phyloP scores from a whole-genome alignment of 495 filamentous ascomycete species.

The Podospora bellae-mahoneyi region DNA sequence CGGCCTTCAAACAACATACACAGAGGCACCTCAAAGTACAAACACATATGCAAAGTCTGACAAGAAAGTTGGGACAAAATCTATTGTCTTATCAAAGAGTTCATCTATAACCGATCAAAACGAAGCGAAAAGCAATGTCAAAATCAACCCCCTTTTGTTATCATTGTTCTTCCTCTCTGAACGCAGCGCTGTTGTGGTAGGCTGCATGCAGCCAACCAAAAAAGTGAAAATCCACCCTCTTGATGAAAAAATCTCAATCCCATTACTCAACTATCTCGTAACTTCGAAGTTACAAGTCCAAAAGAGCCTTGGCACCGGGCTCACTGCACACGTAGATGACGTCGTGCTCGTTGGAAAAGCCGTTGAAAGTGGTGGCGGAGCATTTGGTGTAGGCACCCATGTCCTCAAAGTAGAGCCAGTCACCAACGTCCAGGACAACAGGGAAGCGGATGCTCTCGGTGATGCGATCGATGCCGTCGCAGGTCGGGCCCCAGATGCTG shows the following conservation, averaged over 20 bases:
- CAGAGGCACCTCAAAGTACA: neutral
- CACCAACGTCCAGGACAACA: conserved; percentile 76
- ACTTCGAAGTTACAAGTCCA: conserved; percentile 41
- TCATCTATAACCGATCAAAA: neutral
- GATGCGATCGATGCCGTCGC: conserved; percentile 95
- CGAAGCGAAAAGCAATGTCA: conserved; percentile 5
- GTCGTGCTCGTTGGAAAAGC: conserved; percentile 89
- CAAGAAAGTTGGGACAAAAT: neutral
- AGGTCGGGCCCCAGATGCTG: conserved; percentile 97
- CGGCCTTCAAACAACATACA: neutral
- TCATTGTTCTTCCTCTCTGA: neutral
- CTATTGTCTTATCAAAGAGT: neutral
- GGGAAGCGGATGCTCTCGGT: conserved; percentile 68
- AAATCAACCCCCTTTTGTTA: neutral
- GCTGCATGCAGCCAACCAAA: neutral
- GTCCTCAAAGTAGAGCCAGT: conserved; percentile 97
- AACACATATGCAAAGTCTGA: neutral
- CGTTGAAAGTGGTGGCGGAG: conserved; percentile 96
- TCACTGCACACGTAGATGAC: conserved; percentile 94
- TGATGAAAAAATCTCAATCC: neutral
- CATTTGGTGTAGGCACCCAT: conserved; percentile 99
- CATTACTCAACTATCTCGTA: neutral
- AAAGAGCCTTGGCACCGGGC: conserved; percentile 73
- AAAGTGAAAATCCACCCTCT: neutral
- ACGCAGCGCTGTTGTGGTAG: neutral